Base-by-base conservation (phyloP, 805 yeast species). In the Kluyveromyces lactis region DNA sequence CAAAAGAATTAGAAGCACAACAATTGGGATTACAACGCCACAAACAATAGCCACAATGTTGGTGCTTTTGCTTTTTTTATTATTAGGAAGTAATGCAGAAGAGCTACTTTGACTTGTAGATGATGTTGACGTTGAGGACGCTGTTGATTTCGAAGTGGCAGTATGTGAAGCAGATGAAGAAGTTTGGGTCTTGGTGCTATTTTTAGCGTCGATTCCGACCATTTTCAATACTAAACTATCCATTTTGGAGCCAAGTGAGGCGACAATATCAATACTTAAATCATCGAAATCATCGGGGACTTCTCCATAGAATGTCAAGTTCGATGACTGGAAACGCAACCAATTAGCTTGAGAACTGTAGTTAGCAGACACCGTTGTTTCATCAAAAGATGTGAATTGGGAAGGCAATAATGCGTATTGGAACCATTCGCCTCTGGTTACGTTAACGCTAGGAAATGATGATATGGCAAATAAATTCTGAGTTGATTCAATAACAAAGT, bases 1-100 rank as follows among this genome's bases (percentile, higher is more conserved):
- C 1, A 73, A 37, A 0, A 66, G 67, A 0, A 75, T 70, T 2
- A 77, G 48, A 7, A 78, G 50, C 0, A 83, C 50, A 2, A 71
- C 71, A 3, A 75, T 62, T 1, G 95, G 95, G 34, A 92, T 71
- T 2, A 81, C 85, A n/a, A 84, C 89, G 40, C 96, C 97, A 43
- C 89, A 72, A 1, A 89, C 95, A 54, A 90, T 83, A 0, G 95
- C 95, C n/a, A 85, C 66, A 2, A 74, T 72, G 47, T 73, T 80
- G 38, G 66, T 68, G 32, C 60, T 62, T 6, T 49, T 51, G n/a
- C 49, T 50, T 12, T 39, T 38, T 27, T 56, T 39, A 39, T 44
- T 35, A 13, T 49, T 33, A 11, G 51, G 41, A 9, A 55, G 28
- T 8, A 60, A 36, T 12, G 62, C 24, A 3, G 62, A 32, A 15